A percentile compares a stretch with the other conserved stretches of the same genome.
Conservation (phyloP, 2,329 filamentous ascomycete genomes). For the Pseudocercospora ulei region DNA sequence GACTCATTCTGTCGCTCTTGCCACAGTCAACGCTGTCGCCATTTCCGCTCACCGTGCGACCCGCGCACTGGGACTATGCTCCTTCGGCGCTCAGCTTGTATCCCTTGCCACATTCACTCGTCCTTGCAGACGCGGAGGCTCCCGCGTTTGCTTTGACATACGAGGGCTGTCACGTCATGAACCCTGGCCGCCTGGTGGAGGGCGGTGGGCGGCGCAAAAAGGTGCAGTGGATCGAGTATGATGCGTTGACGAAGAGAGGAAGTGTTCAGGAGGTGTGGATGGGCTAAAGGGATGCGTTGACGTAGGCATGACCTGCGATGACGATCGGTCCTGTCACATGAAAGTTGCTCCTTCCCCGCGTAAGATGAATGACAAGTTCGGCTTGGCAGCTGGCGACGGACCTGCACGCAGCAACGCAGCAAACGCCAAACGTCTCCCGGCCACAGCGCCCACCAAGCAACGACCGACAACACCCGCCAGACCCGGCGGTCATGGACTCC, state of each 20-base stretch:
- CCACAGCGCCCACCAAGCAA: neutral
- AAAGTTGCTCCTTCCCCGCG: slow-evolving; percentile 4
- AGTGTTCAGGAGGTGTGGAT: slow-evolving; percentile 51
- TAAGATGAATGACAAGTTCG: neutral
- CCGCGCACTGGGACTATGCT: slow-evolving; percentile 83
- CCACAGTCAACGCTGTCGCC: slow-evolving; percentile 84
- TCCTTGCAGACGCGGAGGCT: slow-evolving; percentile 71
- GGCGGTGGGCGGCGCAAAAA: slow-evolving; percentile 52
- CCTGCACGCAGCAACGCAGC: slow-evolving; percentile 3
- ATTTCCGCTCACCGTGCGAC: slow-evolving; percentile 68
- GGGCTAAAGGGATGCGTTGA: slow-evolving; percentile 14
- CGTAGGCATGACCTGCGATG: neutral
- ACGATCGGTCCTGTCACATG: slow-evolving; percentile 1
- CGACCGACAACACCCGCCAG: neutral
- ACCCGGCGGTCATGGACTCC: too few species aligned
- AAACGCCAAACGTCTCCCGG: neutral
- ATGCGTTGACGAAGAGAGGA: slow-evolving; percentile 53
- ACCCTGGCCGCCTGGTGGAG: slow-evolving; percentile 65
- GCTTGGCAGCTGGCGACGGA: slow-evolving; percentile 7
- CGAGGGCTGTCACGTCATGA: slow-evolving; percentile 92
- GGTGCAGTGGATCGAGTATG: slow-evolving; percentile 82
- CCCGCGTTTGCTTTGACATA: slow-evolving; percentile 82
- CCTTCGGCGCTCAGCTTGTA: slow-evolving; percentile 67
- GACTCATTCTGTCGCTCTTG: slow-evolving; percentile 74
- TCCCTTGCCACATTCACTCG: slow-evolving; percentile 72